These are phyloP conservation scores for Lagenaria siceraria DNA, from an alignment of 306 rosid species.

Conservation along the genomic window DNA sequence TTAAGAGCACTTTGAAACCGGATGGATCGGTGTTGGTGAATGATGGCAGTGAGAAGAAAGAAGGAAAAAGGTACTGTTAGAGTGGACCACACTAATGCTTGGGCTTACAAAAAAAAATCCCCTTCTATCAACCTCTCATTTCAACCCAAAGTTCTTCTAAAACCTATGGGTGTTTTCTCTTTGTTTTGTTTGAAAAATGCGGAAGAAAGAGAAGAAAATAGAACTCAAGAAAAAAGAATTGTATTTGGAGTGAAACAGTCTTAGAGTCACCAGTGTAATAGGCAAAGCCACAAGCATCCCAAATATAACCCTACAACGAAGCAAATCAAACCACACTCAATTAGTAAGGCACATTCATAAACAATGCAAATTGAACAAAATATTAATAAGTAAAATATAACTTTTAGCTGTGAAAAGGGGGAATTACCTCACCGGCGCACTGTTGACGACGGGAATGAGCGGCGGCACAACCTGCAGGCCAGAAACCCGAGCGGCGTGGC, in stretches of 20 bases:
- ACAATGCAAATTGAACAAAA: too few species aligned
- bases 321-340: not conserved
- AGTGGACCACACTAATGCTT: not conserved
- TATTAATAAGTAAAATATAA: too few species aligned
- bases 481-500: too few species aligned
- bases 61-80: too few species aligned
- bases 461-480: too few species aligned
- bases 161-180: not conserved
- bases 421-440: too few species aligned
- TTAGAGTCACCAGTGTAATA: not conserved
- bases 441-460: too few species aligned
- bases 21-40: too few species aligned
- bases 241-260: not conserved
- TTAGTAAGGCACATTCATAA: not conserved
- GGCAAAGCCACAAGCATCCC: conserved; percentile 6
- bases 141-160: not conserved
- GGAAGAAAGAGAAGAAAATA: not conserved
- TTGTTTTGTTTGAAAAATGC: not conserved
- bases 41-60: too few species aligned
- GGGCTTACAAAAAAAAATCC: not conserved
- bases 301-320: conserved; percentile 6
- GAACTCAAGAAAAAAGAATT: too few species aligned
- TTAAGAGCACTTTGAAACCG: too few species aligned
- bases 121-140: not conserved
- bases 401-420: too few species aligned